phyloP scores from a whole-genome alignment of 345 rosid genomes.

The Citrus hindsii region DNA sequence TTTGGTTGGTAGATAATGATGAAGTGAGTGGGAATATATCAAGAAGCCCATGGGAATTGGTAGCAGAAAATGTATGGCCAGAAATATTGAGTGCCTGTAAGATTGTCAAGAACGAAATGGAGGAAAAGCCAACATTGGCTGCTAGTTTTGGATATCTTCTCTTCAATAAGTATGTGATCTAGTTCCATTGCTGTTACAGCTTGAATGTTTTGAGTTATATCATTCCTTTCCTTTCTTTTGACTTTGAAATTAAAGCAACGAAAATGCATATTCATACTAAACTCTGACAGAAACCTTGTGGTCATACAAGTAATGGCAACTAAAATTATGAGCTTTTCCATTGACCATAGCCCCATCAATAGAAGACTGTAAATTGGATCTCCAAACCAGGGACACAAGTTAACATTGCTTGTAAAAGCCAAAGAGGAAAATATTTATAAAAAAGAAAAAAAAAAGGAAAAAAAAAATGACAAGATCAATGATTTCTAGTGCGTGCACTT shows the following conservation, averaged over 20 bases:
- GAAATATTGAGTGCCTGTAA: constrained; percentile 26
- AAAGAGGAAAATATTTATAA: background rate
- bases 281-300: too few relatives aligned
- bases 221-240: too few relatives aligned
- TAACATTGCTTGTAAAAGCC: background rate
- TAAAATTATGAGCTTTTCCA: too few relatives aligned
- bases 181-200: background rate
- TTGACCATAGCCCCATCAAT: background rate
- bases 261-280: too few relatives aligned
- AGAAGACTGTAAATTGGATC: background rate
- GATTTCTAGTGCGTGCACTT: background rate
- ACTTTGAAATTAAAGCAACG: too few relatives aligned
- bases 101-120: too few relatives aligned
- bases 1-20: constrained; percentile 4
- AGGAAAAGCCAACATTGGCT: too few relatives aligned
- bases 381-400: background rate
- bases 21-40: constrained; percentile 11
- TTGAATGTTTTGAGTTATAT: background rate
- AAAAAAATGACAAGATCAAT: background rate
- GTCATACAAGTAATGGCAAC: too few relatives aligned
- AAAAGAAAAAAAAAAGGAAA: background rate
- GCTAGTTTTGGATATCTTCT: background rate
- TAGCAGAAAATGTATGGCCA: constrained; percentile 46
- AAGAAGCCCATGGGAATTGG: constrained; percentile 32
- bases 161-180: constrained; percentile 41